phyloP scores from a whole-genome alignment of 2,329 filamentous ascomycete genomes.

The Penicillium verrucosum region DNA sequence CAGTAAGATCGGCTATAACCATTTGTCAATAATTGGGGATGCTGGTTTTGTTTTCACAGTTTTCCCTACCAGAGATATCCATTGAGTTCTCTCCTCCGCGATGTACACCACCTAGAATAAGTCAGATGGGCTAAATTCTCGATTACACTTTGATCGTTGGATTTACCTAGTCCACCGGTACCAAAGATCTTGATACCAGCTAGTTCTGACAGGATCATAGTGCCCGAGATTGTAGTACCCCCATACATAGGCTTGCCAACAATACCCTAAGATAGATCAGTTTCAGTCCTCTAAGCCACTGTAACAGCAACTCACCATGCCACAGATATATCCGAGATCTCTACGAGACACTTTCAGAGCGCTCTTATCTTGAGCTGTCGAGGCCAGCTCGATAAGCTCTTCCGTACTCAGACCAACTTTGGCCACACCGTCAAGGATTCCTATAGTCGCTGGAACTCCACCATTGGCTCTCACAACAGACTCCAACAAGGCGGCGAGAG shows the following conservation, averaged over 20 bases:
- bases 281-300: neutral
- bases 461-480: constrained; percentile 76
- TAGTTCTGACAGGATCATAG: constrained; percentile 81
- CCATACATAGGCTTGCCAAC: constrained; percentile 70
- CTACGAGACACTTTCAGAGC: constrained; percentile 82
- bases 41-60: neutral
- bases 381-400: constrained; percentile 68
- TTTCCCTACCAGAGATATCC: constrained; percentile 69
- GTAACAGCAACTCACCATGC: constrained; percentile 56
- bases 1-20: constrained; percentile 73
- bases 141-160: too few relatives aligned
- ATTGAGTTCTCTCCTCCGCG: constrained; percentile 79
- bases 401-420: constrained; percentile 71
- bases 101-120: constrained; percentile 69
- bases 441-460: constrained; percentile 85
- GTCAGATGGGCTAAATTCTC: constrained; percentile 12
- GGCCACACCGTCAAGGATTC: constrained; percentile 77
- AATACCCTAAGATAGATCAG: constrained; percentile 50
- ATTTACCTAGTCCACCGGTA: constrained; percentile 74
- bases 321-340: constrained; percentile 78
- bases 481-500: constrained; percentile 76
- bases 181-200: constrained; percentile 92
- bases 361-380: constrained; percentile 60
- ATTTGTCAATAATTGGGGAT: constrained; percentile 3
- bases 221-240: constrained; percentile 89